Base-by-base conservation (phyloP, 2,329 filamentous ascomycete species). In the Ilyonectria destructans region DNA sequence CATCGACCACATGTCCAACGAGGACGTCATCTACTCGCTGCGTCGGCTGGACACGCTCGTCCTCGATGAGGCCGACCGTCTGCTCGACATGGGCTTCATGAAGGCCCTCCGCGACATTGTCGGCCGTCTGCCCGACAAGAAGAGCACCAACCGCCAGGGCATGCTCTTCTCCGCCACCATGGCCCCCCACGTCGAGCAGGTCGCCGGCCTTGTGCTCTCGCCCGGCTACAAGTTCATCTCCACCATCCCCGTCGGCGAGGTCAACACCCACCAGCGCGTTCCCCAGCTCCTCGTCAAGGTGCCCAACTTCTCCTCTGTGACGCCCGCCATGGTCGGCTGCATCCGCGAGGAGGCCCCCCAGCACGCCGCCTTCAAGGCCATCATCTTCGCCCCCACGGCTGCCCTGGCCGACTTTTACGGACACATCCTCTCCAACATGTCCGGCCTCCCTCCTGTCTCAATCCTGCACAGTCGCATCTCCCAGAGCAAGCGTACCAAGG, bases 101-200 rank as follows among this genome's bases (percentile, higher is more conserved):
- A 90, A 90, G 2, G 90, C 92, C 10, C 85, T 97, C 3, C 90
- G 92, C 78, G 92, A 93, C 74, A 95, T 97, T 67, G 86, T 97
- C 21, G 85, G 88, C 71, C 88, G 90, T 12, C 85, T 97, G 4
- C 93, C 93, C 0, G 81, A 87, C 68, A 89, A 91, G 78, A 79
- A 83, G 2, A 80, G 86, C 58, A 87, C 89, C 31, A 85, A 90
- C 65, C 82, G 89, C 58, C 90, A 91, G 71, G 94, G 94, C 57
- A 94, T 93, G 85, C 89, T 96, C 54, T 97, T 96, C 85, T 95
- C 92, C 4, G 94, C 94, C 10, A 97, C 94, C 21, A 92, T 97
- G 81, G 91, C 90, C 45, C 88, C 89, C 26, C 94, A 96, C 78
- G 92, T 97, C 60, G 88, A 95, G 77, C 90, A 91, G 67, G 88